phyloP scores from a whole-genome alignment of 2,329 filamentous ascomycete genomes.

The Pseudonectria buxi region DNA sequence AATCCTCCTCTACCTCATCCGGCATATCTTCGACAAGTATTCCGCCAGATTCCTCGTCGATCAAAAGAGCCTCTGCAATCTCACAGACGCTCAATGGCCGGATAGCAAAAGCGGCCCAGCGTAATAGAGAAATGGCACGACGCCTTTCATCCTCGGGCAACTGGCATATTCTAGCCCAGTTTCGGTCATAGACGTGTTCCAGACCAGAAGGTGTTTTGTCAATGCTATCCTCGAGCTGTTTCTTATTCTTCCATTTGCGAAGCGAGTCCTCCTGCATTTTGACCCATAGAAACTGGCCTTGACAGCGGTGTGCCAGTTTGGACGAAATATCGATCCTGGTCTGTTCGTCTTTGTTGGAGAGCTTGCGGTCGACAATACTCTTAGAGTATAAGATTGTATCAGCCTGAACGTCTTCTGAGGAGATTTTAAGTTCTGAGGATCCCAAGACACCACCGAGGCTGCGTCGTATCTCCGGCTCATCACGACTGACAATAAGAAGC shows the following conservation, averaged over 20 bases:
- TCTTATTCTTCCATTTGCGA: conserved; percentile 17
- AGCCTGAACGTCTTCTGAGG: conserved; percentile 11
- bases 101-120: conserved; percentile 22
- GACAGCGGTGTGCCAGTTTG: conserved; percentile 19
- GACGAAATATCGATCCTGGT: conserved; percentile 13
- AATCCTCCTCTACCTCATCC: conserved; percentile 21
- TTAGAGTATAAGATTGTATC: conserved; percentile 17
- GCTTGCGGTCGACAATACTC: conserved; percentile 22
- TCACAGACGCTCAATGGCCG: conserved; percentile 14
- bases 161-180: conserved; percentile 19
- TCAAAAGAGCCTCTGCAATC: conserved; percentile 18
- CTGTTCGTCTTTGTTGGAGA: conserved; percentile 18
- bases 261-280: conserved; percentile 23
- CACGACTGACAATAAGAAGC: conserved; percentile 21
- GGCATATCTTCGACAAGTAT: conserved; percentile 19
- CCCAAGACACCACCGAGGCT: not conserved
- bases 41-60: conserved; percentile 13
- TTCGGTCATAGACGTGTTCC: conserved; percentile 22
- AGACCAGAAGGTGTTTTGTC: conserved; percentile 22
- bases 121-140: conserved; percentile 23
- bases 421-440: conserved; percentile 4
- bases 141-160: conserved; percentile 7
- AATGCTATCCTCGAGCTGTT: conserved; percentile 22
- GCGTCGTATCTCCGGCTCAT: conserved; percentile 17
- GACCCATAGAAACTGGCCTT: conserved; percentile 30